phyloP scores from a whole-genome alignment of 306 rosid species.

The Rosa lucieae region DNA sequence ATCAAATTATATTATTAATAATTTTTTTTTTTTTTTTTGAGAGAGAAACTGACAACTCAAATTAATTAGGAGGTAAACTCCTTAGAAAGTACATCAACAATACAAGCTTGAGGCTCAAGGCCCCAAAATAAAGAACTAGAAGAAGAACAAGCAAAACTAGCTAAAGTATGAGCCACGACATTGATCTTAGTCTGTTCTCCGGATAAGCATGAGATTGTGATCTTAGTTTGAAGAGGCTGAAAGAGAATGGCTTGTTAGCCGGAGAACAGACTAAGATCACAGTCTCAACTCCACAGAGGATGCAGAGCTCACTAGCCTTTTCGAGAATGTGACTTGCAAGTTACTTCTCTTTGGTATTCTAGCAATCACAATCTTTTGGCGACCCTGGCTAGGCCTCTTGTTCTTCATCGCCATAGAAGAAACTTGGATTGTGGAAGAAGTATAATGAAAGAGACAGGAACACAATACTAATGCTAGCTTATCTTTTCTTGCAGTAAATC shows the following conservation, averaged over 20 bases:
- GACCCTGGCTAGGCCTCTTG: neutral
- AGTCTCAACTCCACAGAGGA: slow-evolving; percentile 14
- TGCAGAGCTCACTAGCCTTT: slow-evolving; percentile 16
- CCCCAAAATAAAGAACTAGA: too few relatives aligned
- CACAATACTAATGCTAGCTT: neutral
- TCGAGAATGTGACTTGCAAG: slow-evolving; percentile 15
- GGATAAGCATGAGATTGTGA: too few relatives aligned
- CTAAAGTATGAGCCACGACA: too few relatives aligned
- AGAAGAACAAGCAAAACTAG: too few relatives aligned
- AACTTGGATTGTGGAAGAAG: neutral
- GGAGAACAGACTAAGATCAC: slow-evolving; percentile 4
- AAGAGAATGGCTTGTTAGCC: neutral
- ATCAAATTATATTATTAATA: too few relatives aligned
- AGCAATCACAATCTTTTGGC: slow-evolving; percentile 5
- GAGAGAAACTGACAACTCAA: too few relatives aligned
- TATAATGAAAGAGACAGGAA: neutral
- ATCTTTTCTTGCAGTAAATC: neutral
- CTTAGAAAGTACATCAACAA: too few relatives aligned
- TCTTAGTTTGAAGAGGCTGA: neutral
- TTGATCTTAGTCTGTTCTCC: too few relatives aligned
- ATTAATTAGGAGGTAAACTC: too few relatives aligned
- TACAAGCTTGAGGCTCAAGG: too few relatives aligned
- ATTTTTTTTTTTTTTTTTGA: too few relatives aligned
- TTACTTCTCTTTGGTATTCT: slow-evolving; percentile 3
- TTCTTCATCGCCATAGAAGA: neutral